Evolutionary conservation across 202 grass and related monocot genomes (phyloP).

Genomic region (Saccharum hybrid): DNA sequence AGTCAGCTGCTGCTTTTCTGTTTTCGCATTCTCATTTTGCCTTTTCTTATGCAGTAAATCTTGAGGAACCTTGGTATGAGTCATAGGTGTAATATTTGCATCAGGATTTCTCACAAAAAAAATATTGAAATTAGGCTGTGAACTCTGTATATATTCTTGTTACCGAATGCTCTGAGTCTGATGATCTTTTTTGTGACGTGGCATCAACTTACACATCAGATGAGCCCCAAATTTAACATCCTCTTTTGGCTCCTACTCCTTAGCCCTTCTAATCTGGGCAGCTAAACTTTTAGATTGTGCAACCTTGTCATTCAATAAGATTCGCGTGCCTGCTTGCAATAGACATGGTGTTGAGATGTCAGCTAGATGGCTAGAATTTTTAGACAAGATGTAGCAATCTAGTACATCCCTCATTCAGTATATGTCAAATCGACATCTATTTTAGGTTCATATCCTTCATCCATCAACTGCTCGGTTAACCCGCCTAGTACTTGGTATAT

Average conservation of each 20-base stretch:
- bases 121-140: neutral
- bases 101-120: neutral
- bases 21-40: neutral
- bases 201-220: neutral
- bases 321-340: neutral
- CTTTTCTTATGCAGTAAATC: neutral
- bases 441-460: conserved; percentile 7
- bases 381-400: neutral
- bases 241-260: neutral
- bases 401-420: neutral
- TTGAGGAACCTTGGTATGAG: neutral
- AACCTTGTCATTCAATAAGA: neutral
- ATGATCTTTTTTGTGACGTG: neutral
- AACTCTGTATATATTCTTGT: neutral
- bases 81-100: neutral
- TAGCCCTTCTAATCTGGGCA: neutral
- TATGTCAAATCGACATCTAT: neutral
- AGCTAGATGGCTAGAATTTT: neutral
- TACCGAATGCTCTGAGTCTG: neutral
- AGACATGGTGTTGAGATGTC: neutral
- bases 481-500: neutral
- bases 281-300: neutral
- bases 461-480: neutral
- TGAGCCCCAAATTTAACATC: neutral
- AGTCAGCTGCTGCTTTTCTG: neutral